These are phyloP conservation scores for Physcomitrium patens DNA, from an alignment of 225 moss, liverwort and hornwort species.

Conservation along the genomic window DNA sequence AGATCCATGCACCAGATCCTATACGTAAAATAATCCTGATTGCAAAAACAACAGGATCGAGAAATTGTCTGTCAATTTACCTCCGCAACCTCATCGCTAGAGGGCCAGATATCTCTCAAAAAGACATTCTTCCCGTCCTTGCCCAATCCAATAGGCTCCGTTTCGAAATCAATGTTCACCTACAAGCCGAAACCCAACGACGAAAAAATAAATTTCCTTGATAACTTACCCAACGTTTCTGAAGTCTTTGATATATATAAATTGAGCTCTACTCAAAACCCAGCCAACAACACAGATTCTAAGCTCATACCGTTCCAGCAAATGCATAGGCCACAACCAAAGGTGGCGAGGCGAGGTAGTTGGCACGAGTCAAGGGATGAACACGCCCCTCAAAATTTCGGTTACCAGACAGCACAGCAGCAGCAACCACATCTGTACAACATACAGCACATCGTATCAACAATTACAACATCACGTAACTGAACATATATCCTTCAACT, in stretches of 20 bases:
- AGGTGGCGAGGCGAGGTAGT: slow-evolving; percentile 94
- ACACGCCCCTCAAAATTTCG: slow-evolving; percentile 97
- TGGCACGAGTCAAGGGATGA: slow-evolving; percentile 95
- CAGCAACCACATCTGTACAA: slow-evolving; percentile 70
- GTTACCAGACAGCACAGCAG: slow-evolving; percentile 90
- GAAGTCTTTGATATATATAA: no score
- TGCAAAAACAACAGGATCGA: background rate
- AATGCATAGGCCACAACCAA: slow-evolving; percentile 94
- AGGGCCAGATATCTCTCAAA: slow-evolving; percentile 76
- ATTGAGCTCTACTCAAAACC: no score
- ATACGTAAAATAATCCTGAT: background rate
- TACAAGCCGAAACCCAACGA: slow-evolving; percentile 7
- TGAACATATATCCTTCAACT: background rate
- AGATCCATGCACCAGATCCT: background rate
- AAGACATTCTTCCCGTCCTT: slow-evolving; percentile 67
- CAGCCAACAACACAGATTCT: slow-evolving; percentile 14
- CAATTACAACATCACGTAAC: background rate
- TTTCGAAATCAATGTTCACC: slow-evolving; percentile 77
- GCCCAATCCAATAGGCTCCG: slow-evolving; percentile 66
- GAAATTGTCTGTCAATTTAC: slow-evolving; percentile 3
- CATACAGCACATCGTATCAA: slow-evolving; percentile 22
- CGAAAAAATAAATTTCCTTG: no score
- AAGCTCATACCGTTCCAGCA: slow-evolving; percentile 76
- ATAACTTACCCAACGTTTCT: no score
- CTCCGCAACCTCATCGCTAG: slow-evolving; percentile 67